Percentiles rank a stretch among this genome's conserved stretches.
These are phyloP conservation scores for Diaporthe humulicola DNA, from an alignment of 2,329 filamentous ascomycete species.

Conservation along the genomic window DNA sequence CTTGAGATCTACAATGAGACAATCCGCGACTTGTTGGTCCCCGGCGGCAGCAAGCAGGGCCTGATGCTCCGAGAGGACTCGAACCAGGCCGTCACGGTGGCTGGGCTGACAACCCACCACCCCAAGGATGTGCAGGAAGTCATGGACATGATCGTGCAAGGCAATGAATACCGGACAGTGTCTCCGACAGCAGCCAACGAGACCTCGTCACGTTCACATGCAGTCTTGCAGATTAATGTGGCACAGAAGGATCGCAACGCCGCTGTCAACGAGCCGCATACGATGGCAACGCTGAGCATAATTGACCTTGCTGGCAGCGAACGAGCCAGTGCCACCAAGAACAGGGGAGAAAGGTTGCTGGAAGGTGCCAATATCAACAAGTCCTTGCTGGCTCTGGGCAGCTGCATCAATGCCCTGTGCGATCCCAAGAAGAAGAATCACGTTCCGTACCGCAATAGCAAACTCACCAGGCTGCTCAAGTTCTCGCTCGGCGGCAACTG, in stretches of 20 bases:
- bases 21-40: slow-evolving; percentile 93
- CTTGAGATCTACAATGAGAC: slow-evolving; percentile 99
- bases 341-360: slow-evolving; percentile 88
- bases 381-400: slow-evolving; percentile 91
- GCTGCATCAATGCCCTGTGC: slow-evolving; percentile 98
- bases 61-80: slow-evolving; percentile 95
- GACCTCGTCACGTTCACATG: slow-evolving; percentile 96
- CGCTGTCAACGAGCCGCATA: slow-evolving; percentile 92
- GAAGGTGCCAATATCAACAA: slow-evolving; percentile 99
- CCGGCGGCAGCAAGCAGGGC: slow-evolving; percentile 83
- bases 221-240: slow-evolving; percentile 96
- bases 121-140: slow-evolving; percentile 94
- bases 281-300: slow-evolving; percentile 97
- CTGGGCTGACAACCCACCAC: slow-evolving; percentile 90
- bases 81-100: slow-evolving; percentile 91
- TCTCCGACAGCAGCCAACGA: slow-evolving; percentile 98
- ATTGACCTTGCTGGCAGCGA: slow-evolving; percentile 98
- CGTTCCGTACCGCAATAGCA: slow-evolving; percentile 97
- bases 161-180: slow-evolving; percentile 94
- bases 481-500: slow-evolving; percentile 98
- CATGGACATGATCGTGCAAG: slow-evolving; percentile 98
- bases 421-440: slow-evolving; percentile 93
- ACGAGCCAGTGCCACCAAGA: slow-evolving; percentile 95
- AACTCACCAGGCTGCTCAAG: slow-evolving; percentile 93
- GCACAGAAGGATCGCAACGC: slow-evolving; percentile 95